These are phyloP conservation scores for Monosporascus ibericus DNA, from an alignment of 2,329 filamentous ascomycete genomes.

Conservation along the genomic window DNA sequence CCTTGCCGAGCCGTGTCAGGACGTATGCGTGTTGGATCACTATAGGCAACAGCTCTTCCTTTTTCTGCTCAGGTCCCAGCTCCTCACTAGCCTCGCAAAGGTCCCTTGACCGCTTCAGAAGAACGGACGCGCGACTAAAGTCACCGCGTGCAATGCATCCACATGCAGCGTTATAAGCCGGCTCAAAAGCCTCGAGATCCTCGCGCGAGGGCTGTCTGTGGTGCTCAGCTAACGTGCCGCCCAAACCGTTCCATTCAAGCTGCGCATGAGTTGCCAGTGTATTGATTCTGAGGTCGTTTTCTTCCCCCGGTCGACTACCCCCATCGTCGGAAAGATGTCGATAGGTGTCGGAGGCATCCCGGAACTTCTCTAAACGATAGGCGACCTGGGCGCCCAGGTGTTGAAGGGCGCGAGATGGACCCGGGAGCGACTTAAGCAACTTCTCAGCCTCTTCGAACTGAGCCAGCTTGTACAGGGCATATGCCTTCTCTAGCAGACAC, in stretches of 20 bases:
- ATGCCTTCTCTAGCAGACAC: conserved; percentile 66
- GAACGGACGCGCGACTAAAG: conserved; percentile 54
- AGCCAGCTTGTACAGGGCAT: conserved; percentile 78
- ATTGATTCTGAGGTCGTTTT: conserved; percentile 73
- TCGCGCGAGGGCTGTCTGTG: conserved; percentile 52
- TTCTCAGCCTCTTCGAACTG: conserved; percentile 57
- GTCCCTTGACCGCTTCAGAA: conserved; percentile 64
- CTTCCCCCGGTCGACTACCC: conserved; percentile 49
- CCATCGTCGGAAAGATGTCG: conserved; percentile 43
- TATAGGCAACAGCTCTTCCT: conserved; percentile 68
- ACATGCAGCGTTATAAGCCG: conserved; percentile 75
- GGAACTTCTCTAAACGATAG: conserved; percentile 70
- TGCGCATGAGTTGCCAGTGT: conserved; percentile 66
- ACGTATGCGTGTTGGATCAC: conserved; percentile 72
- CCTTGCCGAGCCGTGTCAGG: conserved; percentile 58
- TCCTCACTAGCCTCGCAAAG: conserved; percentile 71
- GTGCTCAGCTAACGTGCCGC: conserved; percentile 40
- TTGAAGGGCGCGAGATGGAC: conserved; percentile 28
- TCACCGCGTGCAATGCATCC: conserved; percentile 64
- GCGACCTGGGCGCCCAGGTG: conserved; percentile 62
- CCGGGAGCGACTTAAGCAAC: conserved; percentile 28
- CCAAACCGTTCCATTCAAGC: conserved; percentile 60
- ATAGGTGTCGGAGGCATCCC: conserved; percentile 60
- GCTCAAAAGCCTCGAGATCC: conserved; percentile 71
- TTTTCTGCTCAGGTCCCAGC: conserved; percentile 66